Base-by-base conservation (phyloP, 2,329 filamentous ascomycete genomes). In the Trichophyton rubrum region DNA sequence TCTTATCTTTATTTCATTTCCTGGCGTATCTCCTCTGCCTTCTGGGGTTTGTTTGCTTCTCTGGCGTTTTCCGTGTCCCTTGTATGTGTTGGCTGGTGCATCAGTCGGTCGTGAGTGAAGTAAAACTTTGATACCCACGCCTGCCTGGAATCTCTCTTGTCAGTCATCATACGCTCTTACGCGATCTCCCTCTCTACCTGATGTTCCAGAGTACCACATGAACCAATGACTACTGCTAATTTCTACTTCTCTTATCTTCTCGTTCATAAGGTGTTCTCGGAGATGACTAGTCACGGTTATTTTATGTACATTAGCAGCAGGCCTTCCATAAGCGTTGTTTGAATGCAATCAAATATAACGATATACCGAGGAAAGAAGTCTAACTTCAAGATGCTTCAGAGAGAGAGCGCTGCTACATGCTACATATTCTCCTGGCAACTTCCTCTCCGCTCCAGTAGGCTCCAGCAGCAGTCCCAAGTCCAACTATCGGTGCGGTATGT, bases 401-500 rank as follows among this genome's bases (percentile, higher is more conserved):
- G 27, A 30, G 27, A 30, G 27, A 6, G 7, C 5, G 1, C 1
- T 8, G 27, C 27, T 30, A 30, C 27, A 30, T 59, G 30, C 61
- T 61, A 59, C 59, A 64, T 27, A 78, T 66, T 68, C 85, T 82
- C 70, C 78, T 80, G 0, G 81, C 90, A 38, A 90, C 88, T 20
- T 80, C 82, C 75, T 95, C 89, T 1, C 91, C 91, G 70, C 88
- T 90, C 89, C 89, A 95, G 72, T 90, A 96, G 9, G 92, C 92
- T 0, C 92, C 92, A 0, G 90, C 95, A 11, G 86, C 88, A 3
- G 91, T 96, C 0, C 91, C 92, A 63, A 96, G 73, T 9, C 88
- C 90, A 30, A 95, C 85, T 75, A 96, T 95, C 3, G 91, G 90
- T 60, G 89, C 86, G 22, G 90, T 95, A 74, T 96, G 90, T 74